Evolutionary conservation across 2,329 filamentous ascomycete species (phyloP).

Genomic region (Juglanconis sp.): DNA sequence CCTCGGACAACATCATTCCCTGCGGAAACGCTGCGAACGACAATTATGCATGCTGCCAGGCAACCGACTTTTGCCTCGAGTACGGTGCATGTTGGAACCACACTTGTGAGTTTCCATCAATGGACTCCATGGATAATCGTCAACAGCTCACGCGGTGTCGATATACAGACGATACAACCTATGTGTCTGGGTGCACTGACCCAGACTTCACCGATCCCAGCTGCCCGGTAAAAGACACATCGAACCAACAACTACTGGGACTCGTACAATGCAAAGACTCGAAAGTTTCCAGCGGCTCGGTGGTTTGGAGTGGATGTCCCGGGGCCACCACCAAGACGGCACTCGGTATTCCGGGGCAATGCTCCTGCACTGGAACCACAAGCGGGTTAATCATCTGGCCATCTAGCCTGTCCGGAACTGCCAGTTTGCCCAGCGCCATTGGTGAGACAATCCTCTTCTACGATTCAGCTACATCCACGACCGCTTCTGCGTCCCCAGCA

Average conservation of each 20-base stretch:
- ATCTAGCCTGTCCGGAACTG: neutral
- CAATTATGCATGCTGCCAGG: neutral
- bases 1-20: neutral
- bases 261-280: neutral
- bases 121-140: too few relatives aligned
- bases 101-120: neutral
- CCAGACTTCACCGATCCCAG: neutral
- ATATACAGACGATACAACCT: neutral
- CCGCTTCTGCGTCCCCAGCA: neutral
- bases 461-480: neutral
- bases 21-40: conserved; percentile 1
- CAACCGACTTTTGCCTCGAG: neutral
- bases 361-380: neutral
- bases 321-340: neutral
- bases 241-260: neutral
- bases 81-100: neutral
- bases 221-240: neutral
- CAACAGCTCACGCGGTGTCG: too few relatives aligned
- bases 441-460: neutral
- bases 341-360: neutral
- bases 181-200: neutral
- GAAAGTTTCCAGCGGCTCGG: neutral
- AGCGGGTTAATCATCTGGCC: neutral
- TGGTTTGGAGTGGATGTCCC: neutral
- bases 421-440: neutral